These are phyloP conservation scores for Hyphopichia khmerensis DNA, from an alignment of 1,139 yeast species.

Conservation along the genomic window DNA sequence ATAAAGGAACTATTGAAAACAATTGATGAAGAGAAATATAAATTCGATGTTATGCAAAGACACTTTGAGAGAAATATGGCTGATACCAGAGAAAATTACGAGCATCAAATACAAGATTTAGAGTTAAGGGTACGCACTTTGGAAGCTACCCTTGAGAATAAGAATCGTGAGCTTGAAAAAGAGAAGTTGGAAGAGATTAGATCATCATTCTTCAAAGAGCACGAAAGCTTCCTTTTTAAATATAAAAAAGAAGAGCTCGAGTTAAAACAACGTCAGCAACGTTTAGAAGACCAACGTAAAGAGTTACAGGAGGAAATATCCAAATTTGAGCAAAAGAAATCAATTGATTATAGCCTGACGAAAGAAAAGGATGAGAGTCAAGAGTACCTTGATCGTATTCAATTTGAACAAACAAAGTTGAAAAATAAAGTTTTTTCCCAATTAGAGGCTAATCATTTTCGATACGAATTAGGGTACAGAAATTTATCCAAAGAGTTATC, in stretches of 20 bases:
- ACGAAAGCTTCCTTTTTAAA: conserved; percentile 6
- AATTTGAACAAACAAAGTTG: background rate
- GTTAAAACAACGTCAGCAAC: conserved; percentile 1
- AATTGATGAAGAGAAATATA: conserved; percentile 1
- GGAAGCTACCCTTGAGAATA: background rate
- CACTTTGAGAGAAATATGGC: background rate
- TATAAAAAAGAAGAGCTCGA: conserved; percentile 7
- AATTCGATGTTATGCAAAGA: background rate
- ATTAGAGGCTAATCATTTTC: background rate
- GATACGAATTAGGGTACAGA: background rate
- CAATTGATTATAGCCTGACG: background rate
- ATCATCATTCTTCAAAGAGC: conserved; percentile 5
- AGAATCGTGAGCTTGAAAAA: conserved; percentile 4
- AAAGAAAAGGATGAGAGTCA: background rate
- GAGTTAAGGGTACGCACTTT: background rate
- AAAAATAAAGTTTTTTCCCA: conserved; percentile 2
- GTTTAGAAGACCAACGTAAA: conserved; percentile 2
- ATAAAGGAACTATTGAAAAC: background rate
- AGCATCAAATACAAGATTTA: background rate
- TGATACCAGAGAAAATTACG: background rate
- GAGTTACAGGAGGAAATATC: conserved; percentile 2
- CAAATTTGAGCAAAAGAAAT: background rate
- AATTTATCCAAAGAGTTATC: conserved; percentile 3
- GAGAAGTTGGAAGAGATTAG: conserved; percentile 6
- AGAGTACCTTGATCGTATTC: background rate